Evolutionary conservation across 2,329 filamentous ascomycete species (phyloP), one percentile per base, ranked within the genome.

Genomic region (Aspergillus viridinutans): DNA sequence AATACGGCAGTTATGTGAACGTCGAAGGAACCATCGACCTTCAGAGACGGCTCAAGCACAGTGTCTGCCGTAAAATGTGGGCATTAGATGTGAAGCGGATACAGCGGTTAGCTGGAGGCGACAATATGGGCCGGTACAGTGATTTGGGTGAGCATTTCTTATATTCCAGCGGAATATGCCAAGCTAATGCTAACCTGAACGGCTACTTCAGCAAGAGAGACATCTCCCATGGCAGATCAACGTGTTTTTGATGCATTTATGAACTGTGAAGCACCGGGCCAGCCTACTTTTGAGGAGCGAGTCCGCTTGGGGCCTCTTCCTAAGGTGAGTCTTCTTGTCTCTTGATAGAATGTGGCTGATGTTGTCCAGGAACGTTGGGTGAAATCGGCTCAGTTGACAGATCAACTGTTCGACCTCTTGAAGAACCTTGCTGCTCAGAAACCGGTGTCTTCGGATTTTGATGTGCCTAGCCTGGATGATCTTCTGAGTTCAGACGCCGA

Each of bases 1-100:
- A 74, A 3, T 66, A 74, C 52, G 76, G 75, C 43, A 74, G 71
- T 57, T 80, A 79, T 60, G 67, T 73, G 50, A 78, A 78, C 59
- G 70, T 76, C n/a, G 67, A 74, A 57, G 75, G 75, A 28, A 71
- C 72, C 23, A 75, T 77, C 52, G 70, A 75, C 9, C 68, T 77
- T 50, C 73, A 76, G 55, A 70, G 66, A 32, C 67, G 67, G 35
- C 63, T 78, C 48, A 70, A 66, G 23, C 64, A 72, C 20, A 77
- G 75, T 54, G 68, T 77, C 47, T 76, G 73, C 55, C 71, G 73
- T 50, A 73, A 69, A 47, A 71, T 79, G 65, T 78, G 70, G 67
- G 73, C 72, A 23, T 61, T 80, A 32, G 76, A 79, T 53, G 69
- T 72, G 35, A 69, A 74, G 45, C 75, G 74, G 38, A 67, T 74